phyloP scores from a whole-genome alignment of 2,329 filamentous ascomycete genomes.

The Curvularia sp. region DNA sequence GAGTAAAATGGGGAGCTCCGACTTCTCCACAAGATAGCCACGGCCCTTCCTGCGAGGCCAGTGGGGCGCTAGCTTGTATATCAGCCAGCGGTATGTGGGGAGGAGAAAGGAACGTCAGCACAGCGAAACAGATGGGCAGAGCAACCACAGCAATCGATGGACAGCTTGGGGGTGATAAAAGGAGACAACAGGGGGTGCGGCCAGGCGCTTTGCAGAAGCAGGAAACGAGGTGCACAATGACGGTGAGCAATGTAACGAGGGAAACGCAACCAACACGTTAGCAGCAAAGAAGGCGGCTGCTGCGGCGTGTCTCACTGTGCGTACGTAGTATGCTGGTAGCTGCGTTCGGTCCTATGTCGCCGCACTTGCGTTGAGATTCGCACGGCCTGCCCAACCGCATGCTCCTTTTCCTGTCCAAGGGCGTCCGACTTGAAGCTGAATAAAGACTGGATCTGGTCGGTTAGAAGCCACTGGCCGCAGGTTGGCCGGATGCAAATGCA shows the following conservation, averaged over 20 bases:
- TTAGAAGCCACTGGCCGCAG: not conserved
- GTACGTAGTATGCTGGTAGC: not conserved
- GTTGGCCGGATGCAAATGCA: not conserved
- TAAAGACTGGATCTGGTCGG: not conserved
- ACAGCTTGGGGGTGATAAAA: not conserved
- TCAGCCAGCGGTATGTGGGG: slow-evolving; percentile 25
- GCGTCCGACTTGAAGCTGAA: not conserved
- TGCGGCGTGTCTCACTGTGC: slow-evolving; percentile 9
- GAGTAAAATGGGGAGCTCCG: slow-evolving; percentile 19
- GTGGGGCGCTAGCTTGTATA: slow-evolving; percentile 29
- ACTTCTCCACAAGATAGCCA: slow-evolving; percentile 26
- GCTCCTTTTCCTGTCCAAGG: not conserved
- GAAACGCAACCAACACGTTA: not conserved
- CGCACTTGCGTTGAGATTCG: slow-evolving; percentile 14
- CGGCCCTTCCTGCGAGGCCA: slow-evolving; percentile 14
- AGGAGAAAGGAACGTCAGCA: slow-evolving; percentile 17
- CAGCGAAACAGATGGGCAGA: slow-evolving; percentile 10
- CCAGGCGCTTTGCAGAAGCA: slow-evolving; percentile 2
- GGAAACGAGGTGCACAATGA: slow-evolving; percentile 23
- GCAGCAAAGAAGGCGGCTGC: slow-evolving; percentile 12
- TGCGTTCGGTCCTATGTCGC: not conserved
- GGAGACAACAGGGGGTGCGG: not conserved
- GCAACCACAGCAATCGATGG: not conserved
- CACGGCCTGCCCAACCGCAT: not conserved
- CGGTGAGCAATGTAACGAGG: slow-evolving; percentile 18